These are phyloP conservation scores for Talaromyces wortmannii DNA, from an alignment of 495 filamentous ascomycete genomes.

Conservation along the genomic window DNA sequence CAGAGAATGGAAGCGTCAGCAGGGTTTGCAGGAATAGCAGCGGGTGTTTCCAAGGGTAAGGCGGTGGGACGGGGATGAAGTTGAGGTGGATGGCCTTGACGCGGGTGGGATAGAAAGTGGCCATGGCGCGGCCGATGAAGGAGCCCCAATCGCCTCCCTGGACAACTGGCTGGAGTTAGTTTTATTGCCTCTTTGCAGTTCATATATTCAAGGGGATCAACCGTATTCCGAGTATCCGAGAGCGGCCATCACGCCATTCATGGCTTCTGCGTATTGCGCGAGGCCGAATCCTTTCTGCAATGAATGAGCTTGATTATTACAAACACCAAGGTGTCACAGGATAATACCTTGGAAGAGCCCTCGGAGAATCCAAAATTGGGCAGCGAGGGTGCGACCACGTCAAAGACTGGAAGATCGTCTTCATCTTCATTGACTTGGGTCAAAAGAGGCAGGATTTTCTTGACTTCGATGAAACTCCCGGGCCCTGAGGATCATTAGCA, in stretches of 20 bases:
- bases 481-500: conserved; percentile 41
- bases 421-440: conserved; percentile 27
- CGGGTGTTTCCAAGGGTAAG: conserved; percentile 25
- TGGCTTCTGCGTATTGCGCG: conserved; percentile 34
- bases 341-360: conserved; percentile 36
- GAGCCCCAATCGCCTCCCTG: conserved; percentile 48
- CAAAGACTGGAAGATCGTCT: conserved; percentile 47
- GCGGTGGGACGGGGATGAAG: conserved; percentile 25
- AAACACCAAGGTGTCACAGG: not conserved
- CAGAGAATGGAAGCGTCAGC: conserved; percentile 27
- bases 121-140: conserved; percentile 34
- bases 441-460: conserved; percentile 54
- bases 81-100: conserved; percentile 40
- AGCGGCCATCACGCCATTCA: conserved; percentile 34
- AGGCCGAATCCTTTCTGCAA: conserved; percentile 31
- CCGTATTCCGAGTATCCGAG: conserved; percentile 40
- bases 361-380: conserved; percentile 68
- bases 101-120: conserved; percentile 27
- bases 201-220: conserved; percentile 2
- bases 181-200: too few relatives aligned
- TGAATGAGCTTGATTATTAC: conserved; percentile 4
- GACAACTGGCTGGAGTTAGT: conserved; percentile 21
- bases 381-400: conserved; percentile 63
- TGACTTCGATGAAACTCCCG: conserved; percentile 61
- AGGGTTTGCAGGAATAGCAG: conserved; percentile 23